These are phyloP conservation scores for Peronospora farinosa DNA, from an alignment of 352 stramenopile genomes.

Conservation along the genomic window DNA sequence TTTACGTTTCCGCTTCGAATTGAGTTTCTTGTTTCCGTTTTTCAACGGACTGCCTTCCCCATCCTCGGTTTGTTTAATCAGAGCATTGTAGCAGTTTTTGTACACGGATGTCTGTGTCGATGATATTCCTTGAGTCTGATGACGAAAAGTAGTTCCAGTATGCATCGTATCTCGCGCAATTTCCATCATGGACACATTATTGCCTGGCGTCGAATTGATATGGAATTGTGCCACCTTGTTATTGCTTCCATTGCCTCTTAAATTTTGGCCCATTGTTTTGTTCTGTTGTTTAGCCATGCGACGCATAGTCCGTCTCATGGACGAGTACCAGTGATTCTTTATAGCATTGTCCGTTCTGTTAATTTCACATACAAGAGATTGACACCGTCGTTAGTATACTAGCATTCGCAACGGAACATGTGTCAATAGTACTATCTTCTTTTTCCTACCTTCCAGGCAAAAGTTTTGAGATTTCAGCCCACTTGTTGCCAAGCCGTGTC, in stretches of 20 bases:
- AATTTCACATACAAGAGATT: too few relatives aligned
- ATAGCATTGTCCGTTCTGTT: conserved; percentile 82
- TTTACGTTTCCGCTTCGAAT: conserved; percentile 77
- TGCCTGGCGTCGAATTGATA: conserved; percentile 23
- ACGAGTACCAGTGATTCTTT: conserved; percentile 90
- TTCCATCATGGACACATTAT: conserved; percentile 20
- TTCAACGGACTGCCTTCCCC: conserved; percentile 13
- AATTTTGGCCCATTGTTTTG: conserved; percentile 44
- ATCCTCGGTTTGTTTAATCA: conserved; percentile 57
- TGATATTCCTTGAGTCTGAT: conserved; percentile 42
- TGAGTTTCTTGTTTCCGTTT: conserved; percentile 50
- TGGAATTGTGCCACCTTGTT: conserved; percentile 29
- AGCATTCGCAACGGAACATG: too few relatives aligned
- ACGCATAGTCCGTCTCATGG: conserved; percentile 86
- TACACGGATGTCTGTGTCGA: conserved; percentile 60
- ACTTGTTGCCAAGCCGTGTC: conserved; percentile 93
- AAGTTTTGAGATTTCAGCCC: conserved; percentile 96
- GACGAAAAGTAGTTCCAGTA: conserved; percentile 26
- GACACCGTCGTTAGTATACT: background rate
- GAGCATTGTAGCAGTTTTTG: conserved; percentile 69
- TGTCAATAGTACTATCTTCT: background rate
- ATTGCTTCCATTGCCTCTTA: conserved; percentile 4
- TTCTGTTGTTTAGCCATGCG: conserved; percentile 85
- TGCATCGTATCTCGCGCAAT: conserved; percentile 30
- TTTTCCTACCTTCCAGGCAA: conserved; percentile 81